Evolutionary conservation across 2,329 filamentous ascomycete genomes (phyloP).

Genomic region (Colletotrichum agaves): DNA sequence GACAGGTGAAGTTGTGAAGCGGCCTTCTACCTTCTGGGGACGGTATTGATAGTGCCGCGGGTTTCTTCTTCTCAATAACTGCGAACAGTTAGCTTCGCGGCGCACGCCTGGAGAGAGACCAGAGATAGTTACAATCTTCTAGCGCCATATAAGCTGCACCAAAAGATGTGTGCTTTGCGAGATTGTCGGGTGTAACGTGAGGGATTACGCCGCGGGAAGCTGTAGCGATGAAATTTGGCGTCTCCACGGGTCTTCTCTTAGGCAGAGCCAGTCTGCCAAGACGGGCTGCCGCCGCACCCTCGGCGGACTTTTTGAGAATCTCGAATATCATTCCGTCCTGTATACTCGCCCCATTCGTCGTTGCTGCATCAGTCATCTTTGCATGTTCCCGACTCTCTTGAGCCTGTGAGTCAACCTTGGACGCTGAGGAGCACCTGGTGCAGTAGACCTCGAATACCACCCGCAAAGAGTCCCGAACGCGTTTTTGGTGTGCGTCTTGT

Average conservation of each 20-base stretch:
- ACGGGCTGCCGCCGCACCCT: constrained; percentile 63
- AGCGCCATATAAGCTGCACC: constrained; percentile 81
- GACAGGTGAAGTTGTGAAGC: constrained; percentile 80
- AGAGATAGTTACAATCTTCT: constrained; percentile 84
- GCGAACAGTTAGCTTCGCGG: background rate
- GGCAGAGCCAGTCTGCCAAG: constrained; percentile 73
- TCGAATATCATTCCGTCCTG: constrained; percentile 54
- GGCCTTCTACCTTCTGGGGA: constrained; percentile 56
- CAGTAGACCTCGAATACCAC: background rate
- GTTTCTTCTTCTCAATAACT: constrained; percentile 67
- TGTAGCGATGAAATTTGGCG: constrained; percentile 83
- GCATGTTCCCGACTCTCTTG: constrained; percentile 4
- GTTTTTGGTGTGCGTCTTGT: background rate
- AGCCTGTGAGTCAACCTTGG: constrained; percentile 12
- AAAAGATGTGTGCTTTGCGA: constrained; percentile 72
- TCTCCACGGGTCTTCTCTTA: constrained; percentile 75
- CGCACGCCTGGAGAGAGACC: constrained; percentile 25
- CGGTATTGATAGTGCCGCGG: constrained; percentile 56
- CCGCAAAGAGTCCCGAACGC: background rate
- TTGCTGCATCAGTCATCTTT: constrained; percentile 39
- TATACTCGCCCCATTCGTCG: constrained; percentile 31
- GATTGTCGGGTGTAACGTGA: constrained; percentile 88
- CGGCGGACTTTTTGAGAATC: constrained; percentile 54
- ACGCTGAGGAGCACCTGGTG: background rate
- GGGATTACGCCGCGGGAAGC: constrained; percentile 87